Evolutionary conservation across 257 asterid species (phyloP).

Genomic region (Nicotiana obtusifolia): DNA sequence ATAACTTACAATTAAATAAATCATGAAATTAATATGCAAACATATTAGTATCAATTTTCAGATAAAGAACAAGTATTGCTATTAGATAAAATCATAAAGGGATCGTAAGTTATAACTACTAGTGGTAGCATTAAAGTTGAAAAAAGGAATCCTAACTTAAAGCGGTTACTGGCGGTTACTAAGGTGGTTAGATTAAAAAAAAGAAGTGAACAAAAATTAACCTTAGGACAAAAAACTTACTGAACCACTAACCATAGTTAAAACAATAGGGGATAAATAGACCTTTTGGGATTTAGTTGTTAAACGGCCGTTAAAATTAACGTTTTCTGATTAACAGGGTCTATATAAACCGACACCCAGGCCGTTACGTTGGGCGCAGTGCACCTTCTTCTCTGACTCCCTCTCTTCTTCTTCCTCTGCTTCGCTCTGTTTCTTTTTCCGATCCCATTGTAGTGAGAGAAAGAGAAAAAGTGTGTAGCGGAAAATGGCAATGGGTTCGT

Average conservation of each 20-base stretch:
- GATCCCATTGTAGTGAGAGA: constrained; percentile 6
- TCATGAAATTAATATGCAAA: neutral
- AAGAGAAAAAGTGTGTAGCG: constrained; percentile 6
- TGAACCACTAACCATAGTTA: constrained; percentile 24
- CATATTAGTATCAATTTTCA: neutral
- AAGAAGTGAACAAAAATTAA: neutral
- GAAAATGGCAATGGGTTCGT: constrained; percentile 23
- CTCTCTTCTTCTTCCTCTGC: constrained; percentile 16
- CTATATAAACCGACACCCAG: constrained; percentile 42
- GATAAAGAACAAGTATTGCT: neutral
- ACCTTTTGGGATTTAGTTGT: constrained; percentile 16
- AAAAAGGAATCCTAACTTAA: constrained; percentile 25
- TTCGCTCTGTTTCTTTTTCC: constrained; percentile 12
- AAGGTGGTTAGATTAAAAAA: constrained; percentile 20
- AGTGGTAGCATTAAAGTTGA: constrained; percentile 14
- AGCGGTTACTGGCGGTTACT: constrained; percentile 44
- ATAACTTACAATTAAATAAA: neutral
- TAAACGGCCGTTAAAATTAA: constrained; percentile 48
- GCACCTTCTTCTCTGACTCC: constrained; percentile 24
- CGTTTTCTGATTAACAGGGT: constrained; percentile 32
- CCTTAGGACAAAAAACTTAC: neutral
- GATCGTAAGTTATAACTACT: neutral
- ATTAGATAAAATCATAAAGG: neutral
- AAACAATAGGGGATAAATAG: neutral
- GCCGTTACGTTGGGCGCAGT: constrained; percentile 60